A percentile compares a stretch with the other conserved stretches of the same genome.
Evolutionary conservation across 805 yeast species (phyloP).

Genomic region (Hanseniaspora clermontiae): DNA sequence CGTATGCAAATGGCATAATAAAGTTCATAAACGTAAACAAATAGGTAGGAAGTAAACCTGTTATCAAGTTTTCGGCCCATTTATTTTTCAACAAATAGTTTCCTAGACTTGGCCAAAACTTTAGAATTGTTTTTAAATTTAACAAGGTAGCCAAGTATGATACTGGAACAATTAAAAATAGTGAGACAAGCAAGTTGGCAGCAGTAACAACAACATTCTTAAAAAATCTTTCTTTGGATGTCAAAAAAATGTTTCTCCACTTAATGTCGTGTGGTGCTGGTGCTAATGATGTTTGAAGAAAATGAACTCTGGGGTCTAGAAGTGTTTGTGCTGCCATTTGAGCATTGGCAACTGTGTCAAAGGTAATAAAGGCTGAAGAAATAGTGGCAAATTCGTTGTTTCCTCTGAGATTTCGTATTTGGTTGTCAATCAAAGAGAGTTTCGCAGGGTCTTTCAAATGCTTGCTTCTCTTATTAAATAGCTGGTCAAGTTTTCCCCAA

Average conservation of each 20-base stretch:
- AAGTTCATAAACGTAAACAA: constrained; percentile 75
- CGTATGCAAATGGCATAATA: constrained; percentile 73
- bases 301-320: constrained; percentile 76
- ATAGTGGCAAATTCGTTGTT: constrained; percentile 61
- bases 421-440: constrained; percentile 41
- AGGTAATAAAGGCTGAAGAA: constrained; percentile 84
- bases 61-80: constrained; percentile 67
- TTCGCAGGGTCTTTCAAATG: constrained; percentile 39
- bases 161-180: constrained; percentile 70
- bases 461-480: constrained; percentile 47
- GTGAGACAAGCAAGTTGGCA: constrained; percentile 39
- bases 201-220: constrained; percentile 35
- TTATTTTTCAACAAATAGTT: constrained; percentile 46
- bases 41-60: constrained; percentile 84
- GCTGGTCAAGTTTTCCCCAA: constrained; percentile 61
- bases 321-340: constrained; percentile 96
- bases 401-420: constrained; percentile 50
- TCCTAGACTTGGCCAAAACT: constrained; percentile 75
- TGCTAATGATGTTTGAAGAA: constrained; percentile 68
- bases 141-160: constrained; percentile 71
- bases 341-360: constrained; percentile 90
- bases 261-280: constrained; percentile 94
- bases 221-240: constrained; percentile 56
- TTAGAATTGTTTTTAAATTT: constrained; percentile 63
- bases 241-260: constrained; percentile 80